Percentiles rank a stretch among this genome's conserved stretches.
phyloP scores from a whole-genome alignment of 805 yeast genomes.

The Candida arabinofermentans region DNA sequence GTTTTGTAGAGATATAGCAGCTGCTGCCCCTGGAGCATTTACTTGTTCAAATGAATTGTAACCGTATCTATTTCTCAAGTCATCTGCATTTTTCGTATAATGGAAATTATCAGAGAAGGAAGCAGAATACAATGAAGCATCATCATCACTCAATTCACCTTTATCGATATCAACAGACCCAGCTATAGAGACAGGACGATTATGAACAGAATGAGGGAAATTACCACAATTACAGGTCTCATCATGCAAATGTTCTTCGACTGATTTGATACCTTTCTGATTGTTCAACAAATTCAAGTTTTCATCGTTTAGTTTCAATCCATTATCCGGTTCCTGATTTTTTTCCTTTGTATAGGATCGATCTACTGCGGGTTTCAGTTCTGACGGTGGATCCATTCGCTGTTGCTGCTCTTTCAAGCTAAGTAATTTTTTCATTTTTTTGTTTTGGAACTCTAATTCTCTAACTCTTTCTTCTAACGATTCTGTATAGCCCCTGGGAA shows the following conservation, averaged over 20 bases:
- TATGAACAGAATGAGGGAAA: conserved; percentile 52
- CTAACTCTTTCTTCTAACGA: conserved; percentile 84
- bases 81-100: conserved; percentile 20
- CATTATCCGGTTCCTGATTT: neutral
- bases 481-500: conserved; percentile 91
- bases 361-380: neutral
- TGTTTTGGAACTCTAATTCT: conserved; percentile 78
- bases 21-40: conserved; percentile 77
- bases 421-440: conserved; percentile 58
- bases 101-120: conserved; percentile 16
- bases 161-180: conserved; percentile 50
- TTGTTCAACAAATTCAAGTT: conserved; percentile 28
- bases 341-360: neutral
- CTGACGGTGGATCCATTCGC: neutral
- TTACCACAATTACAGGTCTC: conserved; percentile 57
- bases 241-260: conserved; percentile 35
- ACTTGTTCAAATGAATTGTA: conserved; percentile 49
- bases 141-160: conserved; percentile 49
- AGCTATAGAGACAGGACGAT: conserved; percentile 62
- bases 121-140: conserved; percentile 28
- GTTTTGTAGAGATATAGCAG: conserved; percentile 54
- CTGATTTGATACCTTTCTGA: conserved; percentile 22
- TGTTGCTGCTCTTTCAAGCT: conserved; percentile 41
- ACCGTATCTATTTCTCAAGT: conserved; percentile 23
- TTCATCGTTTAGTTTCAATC: conserved; percentile 23